These are phyloP conservation scores for Trichomonas tenax DNA, from an alignment of 208 protist species.

Conservation along the genomic window DNA sequence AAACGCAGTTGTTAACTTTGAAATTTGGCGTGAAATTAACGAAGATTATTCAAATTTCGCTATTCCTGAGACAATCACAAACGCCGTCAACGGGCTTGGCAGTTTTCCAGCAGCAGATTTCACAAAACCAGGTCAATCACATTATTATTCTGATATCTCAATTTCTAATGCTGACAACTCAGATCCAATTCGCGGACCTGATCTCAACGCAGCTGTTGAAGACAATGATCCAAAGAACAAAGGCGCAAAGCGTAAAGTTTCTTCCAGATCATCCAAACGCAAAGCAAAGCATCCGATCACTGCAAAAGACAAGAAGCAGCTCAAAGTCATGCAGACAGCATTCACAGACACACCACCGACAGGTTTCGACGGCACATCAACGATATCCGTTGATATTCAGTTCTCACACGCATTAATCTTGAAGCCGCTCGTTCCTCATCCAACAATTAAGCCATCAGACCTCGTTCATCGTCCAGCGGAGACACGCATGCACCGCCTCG, in stretches of 20 bases:
- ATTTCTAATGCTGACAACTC: not conserved
- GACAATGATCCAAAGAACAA: not conserved
- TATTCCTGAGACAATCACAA: not conserved
- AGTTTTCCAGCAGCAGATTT: not conserved
- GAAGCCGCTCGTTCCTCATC: not conserved
- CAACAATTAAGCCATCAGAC: constrained; percentile 2
- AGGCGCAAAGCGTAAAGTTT: not conserved
- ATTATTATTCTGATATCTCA: not conserved
- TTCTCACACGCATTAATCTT: not conserved
- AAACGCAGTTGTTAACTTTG: not conserved
- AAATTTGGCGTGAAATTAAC: not conserved
- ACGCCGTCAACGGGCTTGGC: not conserved
- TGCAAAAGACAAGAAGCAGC: constrained; percentile 2
- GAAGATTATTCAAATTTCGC: not conserved
- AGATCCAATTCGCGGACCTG: not conserved
- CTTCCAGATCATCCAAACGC: not conserved
- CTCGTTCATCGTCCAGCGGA: not conserved
- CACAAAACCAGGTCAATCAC: not conserved
- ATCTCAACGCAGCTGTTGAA: not conserved
- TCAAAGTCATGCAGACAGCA: not conserved
- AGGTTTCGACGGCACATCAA: not conserved
- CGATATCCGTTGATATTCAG: not conserved
- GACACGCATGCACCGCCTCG: not conserved
- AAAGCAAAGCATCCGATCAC: not conserved
- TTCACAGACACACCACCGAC: not conserved